Conservation (phyloP, 140 eudicot genomes). For the Cichorium intybus region DNA sequence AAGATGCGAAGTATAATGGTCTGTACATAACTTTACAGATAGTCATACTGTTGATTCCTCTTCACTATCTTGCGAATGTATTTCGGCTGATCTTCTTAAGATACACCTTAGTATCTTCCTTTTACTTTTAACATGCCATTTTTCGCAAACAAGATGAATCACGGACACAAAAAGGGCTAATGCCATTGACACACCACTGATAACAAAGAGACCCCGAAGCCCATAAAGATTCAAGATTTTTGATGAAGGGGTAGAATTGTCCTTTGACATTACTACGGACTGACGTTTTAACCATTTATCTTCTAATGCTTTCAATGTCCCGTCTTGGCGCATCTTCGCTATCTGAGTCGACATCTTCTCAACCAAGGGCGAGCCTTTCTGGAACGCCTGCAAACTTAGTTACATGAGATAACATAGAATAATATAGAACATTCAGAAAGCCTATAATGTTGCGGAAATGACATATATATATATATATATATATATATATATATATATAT, state of each 20-base stretch:
- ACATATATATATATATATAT: no score
- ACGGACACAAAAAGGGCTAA: conserved; percentile 18
- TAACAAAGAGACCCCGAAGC: conserved; percentile 26
- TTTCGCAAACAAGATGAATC: background rate
- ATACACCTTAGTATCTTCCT: conserved; percentile 1
- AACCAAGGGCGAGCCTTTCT: conserved; percentile 24
- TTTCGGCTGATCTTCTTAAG: background rate
- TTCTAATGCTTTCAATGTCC: conserved; percentile 21
- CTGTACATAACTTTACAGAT: background rate
- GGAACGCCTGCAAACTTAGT: conserved; percentile 11
- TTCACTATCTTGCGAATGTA: conserved; percentile 7
- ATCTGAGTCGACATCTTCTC: conserved; percentile 20
- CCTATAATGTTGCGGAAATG: background rate
- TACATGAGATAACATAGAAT: background rate
- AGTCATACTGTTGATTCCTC: background rate
- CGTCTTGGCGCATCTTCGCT: conserved; percentile 29
- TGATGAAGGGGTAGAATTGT: background rate
- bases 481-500: no score
- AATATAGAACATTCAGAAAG: no score
- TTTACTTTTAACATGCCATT: conserved; percentile 1
- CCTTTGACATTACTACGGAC: background rate
- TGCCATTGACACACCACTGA: conserved; percentile 10
- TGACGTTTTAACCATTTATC: conserved; percentile 18
- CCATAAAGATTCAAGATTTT: background rate
- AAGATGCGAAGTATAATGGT: no score